Evolutionary conservation across 2,329 filamentous ascomycete species (phyloP).

Genomic region (Colletotrichum plurivorum): DNA sequence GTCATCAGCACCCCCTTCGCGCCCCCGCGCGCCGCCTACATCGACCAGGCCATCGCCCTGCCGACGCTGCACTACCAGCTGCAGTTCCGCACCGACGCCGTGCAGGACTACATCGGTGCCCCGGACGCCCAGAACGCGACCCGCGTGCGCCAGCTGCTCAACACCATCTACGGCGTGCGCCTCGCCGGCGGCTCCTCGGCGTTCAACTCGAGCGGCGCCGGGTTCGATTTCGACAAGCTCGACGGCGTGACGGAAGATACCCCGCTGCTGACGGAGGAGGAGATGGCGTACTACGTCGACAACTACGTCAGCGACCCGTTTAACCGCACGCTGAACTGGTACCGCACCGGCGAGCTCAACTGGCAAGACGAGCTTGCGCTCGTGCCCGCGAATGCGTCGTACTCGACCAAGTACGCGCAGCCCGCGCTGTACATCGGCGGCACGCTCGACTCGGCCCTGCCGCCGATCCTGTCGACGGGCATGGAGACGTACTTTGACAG

Average conservation of each 20-base stretch:
- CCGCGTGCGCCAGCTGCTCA: slow-evolving; percentile 75
- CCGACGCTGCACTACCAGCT: slow-evolving; percentile 84
- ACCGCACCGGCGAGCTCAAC: slow-evolving; percentile 81
- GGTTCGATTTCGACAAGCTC: slow-evolving; percentile 73
- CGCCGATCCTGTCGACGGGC: slow-evolving; percentile 73
- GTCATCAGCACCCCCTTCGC: slow-evolving; percentile 80
- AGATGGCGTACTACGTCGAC: slow-evolving; percentile 82
- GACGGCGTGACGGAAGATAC: slow-evolving; percentile 63
- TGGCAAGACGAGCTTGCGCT: slow-evolving; percentile 79
- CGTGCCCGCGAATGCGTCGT: slow-evolving; percentile 62
- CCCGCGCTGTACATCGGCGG: slow-evolving; percentile 80
- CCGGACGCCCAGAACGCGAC: slow-evolving; percentile 65
- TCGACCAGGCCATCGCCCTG: slow-evolving; percentile 69
- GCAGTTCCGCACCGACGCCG: slow-evolving; percentile 75
- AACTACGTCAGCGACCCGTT: slow-evolving; percentile 81
- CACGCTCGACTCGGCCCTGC: slow-evolving; percentile 75
- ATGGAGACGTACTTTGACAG: slow-evolving; percentile 77
- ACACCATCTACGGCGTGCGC: slow-evolving; percentile 75
- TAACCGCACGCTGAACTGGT: slow-evolving; percentile 89
- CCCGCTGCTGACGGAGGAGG: slow-evolving; percentile 74
- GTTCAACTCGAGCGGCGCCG: slow-evolving; percentile 68
- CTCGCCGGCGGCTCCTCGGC: slow-evolving; percentile 65
- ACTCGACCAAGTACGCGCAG: slow-evolving; percentile 59
- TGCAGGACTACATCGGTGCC: slow-evolving; percentile 48
- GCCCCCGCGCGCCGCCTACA: slow-evolving; percentile 64